phyloP scores from a whole-genome alignment of 2,329 filamentous ascomycete species.

The Amesomyces nigricolor region DNA sequence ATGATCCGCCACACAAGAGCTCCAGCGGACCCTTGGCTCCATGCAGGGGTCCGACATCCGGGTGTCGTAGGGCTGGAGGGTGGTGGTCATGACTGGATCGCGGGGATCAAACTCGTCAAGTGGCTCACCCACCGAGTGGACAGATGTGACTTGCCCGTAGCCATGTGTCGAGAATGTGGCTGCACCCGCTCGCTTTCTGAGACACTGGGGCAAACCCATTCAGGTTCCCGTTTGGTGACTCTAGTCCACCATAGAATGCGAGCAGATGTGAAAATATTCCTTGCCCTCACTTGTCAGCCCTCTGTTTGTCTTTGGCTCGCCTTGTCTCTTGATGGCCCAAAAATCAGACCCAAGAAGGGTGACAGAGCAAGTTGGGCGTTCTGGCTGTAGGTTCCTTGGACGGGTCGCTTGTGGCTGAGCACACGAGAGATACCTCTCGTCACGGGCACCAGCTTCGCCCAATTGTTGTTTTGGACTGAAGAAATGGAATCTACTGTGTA shows the following conservation, averaged over 20 bases:
- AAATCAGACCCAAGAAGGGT: too few relatives aligned
- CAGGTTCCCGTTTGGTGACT: too few relatives aligned
- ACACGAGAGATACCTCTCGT: too few relatives aligned
- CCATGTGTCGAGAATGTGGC: neutral
- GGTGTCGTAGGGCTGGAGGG: constrained; percentile 17
- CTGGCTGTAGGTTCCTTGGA: too few relatives aligned
- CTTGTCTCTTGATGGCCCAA: too few relatives aligned
- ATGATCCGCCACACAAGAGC: constrained; percentile 20
- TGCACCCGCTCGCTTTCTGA: neutral
- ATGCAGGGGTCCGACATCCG: constrained; percentile 19
- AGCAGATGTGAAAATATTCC: neutral
- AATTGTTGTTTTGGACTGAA: too few relatives aligned
- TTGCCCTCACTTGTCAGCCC: neutral
- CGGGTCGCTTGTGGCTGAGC: too few relatives aligned
- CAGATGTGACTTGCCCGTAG: neutral
- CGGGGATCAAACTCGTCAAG: constrained; percentile 16
- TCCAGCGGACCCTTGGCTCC: constrained; percentile 7
- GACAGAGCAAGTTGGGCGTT: too few relatives aligned
- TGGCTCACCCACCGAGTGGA: constrained; percentile 2
- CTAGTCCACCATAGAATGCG: too few relatives aligned
- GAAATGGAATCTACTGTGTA: too few relatives aligned
- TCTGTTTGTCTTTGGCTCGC: neutral
- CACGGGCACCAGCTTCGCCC: too few relatives aligned
- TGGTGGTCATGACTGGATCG: constrained; percentile 12
- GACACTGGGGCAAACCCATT: too few relatives aligned